phyloP scores from a whole-genome alignment of 148 eudicot genomes.

The Arctostaphylos glauca region DNA sequence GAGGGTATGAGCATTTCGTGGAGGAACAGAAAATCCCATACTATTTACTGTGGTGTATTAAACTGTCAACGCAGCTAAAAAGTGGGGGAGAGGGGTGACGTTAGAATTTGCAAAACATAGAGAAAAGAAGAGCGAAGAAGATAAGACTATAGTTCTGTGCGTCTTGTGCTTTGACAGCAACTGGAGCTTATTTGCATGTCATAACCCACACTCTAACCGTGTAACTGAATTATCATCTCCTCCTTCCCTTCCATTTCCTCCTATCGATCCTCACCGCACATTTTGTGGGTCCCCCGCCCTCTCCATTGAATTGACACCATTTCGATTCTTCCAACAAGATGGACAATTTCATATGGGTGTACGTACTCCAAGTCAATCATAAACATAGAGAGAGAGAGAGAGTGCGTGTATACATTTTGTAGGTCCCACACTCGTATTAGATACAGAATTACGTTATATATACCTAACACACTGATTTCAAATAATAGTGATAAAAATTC shows the following conservation, averaged over 20 bases:
- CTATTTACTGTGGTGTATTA: no score
- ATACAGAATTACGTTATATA: neutral
- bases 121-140: neutral
- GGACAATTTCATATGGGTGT: constrained; percentile 2
- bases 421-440: neutral
- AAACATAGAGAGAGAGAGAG: no score
- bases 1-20: no score
- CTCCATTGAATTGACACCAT: neutral
- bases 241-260: neutral
- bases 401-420: neutral
- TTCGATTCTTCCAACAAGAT: neutral
- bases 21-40: neutral
- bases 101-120: neutral
- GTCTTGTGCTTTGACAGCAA: neutral
- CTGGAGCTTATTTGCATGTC: neutral
- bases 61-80: neutral
- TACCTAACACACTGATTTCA: neutral
- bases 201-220: neutral
- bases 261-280: neutral
- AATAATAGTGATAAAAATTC: neutral
- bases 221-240: neutral
- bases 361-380: neutral
- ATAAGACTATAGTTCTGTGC: neutral
- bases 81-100: neutral
- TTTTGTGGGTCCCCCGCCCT: neutral